These are phyloP conservation scores for Neurospora intermedia DNA, from an alignment of 495 filamentous ascomycete species.

Conservation along the genomic window DNA sequence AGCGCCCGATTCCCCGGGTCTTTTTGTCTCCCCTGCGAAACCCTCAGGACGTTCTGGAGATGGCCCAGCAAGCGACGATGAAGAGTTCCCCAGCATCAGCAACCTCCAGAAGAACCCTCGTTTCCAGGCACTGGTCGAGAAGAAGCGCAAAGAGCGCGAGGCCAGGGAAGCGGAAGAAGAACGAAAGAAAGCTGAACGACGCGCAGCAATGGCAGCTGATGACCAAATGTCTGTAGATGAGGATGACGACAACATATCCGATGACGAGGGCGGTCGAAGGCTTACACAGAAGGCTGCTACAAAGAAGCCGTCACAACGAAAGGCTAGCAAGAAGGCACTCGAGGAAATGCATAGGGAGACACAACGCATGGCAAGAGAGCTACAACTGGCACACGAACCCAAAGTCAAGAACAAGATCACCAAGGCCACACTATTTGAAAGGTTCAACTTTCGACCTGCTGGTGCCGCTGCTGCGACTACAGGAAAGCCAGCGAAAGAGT, in stretches of 20 bases:
- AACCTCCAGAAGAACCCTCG: constrained; percentile 39
- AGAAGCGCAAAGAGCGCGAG: constrained; percentile 59
- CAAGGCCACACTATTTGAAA: constrained; percentile 72
- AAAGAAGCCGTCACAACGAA: constrained; percentile 54
- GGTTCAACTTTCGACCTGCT: constrained; percentile 57
- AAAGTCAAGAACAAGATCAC: constrained; percentile 87
- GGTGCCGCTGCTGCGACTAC: constrained; percentile 19
- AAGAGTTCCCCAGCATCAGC: constrained; percentile 32
- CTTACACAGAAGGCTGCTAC: constrained; percentile 43
- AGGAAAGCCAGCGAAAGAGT: constrained; percentile 28
- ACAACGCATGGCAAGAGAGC: constrained; percentile 76
- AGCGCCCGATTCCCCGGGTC: constrained; percentile 16
- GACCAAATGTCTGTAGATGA: constrained; percentile 27
- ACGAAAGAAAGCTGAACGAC: constrained; percentile 38
- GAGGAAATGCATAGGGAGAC: constrained; percentile 92
- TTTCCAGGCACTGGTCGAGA: constrained; percentile 57
- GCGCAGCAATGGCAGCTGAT: constrained; percentile 20
- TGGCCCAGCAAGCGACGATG: constrained; percentile 35
- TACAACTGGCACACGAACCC: constrained; percentile 85
- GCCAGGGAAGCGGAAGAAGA: constrained; percentile 50
- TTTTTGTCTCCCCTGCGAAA: constrained; percentile 35
- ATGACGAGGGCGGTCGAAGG: constrained; percentile 45
- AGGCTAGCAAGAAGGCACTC: constrained; percentile 91
- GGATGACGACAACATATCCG: constrained; percentile 41
- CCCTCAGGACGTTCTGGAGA: constrained; percentile 7